Evolutionary conservation across 1,139 yeast species (phyloP).

Genomic region (Blastobotrys capitulatus): DNA sequence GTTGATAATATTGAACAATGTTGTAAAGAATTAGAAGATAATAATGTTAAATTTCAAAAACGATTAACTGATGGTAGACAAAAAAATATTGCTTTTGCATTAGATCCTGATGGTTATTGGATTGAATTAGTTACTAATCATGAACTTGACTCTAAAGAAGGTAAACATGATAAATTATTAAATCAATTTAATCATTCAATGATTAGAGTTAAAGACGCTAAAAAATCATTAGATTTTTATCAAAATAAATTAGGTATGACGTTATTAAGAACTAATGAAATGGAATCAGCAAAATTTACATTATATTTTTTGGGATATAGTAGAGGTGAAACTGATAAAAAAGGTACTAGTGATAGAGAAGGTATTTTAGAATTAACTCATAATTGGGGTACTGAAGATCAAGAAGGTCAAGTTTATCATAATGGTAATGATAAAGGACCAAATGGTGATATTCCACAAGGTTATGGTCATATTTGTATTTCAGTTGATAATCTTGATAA

Average conservation of each 20-base stretch:
- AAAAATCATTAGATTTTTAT: slow-evolving; percentile 70
- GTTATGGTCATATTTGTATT: slow-evolving; percentile 83
- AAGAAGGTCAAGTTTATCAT: slow-evolving; percentile 63
- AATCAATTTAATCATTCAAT: slow-evolving; percentile 83
- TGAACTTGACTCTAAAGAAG: slow-evolving; percentile 27
- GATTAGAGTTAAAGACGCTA: slow-evolving; percentile 87
- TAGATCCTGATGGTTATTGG: slow-evolving; percentile 98
- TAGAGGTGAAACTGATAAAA: slow-evolving; percentile 29
- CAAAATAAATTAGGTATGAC: slow-evolving; percentile 75
- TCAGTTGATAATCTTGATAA: slow-evolving; percentile 59
- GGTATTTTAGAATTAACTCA: slow-evolving; percentile 84
- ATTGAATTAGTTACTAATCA: slow-evolving; percentile 74
- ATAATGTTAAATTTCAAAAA: slow-evolving; percentile 75
- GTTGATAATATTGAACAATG: slow-evolving; percentile 70
- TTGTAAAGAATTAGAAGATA: slow-evolving; percentile 48
- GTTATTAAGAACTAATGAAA: slow-evolving; percentile 50
- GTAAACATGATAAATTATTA: slow-evolving; percentile 32
- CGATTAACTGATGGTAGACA: slow-evolving; percentile 85
- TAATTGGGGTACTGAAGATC: slow-evolving; percentile 91
- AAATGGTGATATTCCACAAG: slow-evolving; percentile 43
- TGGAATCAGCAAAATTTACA: slow-evolving; percentile 70
- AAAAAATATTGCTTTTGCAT: slow-evolving; percentile 84
- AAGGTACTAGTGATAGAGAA: slow-evolving; percentile 41
- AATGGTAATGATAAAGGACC: slow-evolving; percentile 63
- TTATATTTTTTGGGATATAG: slow-evolving; percentile 77